Percentiles rank a stretch among this genome's conserved stretches.
phyloP scores from a whole-genome alignment of 306 rosid species.

The Hippophae tibetana region DNA sequence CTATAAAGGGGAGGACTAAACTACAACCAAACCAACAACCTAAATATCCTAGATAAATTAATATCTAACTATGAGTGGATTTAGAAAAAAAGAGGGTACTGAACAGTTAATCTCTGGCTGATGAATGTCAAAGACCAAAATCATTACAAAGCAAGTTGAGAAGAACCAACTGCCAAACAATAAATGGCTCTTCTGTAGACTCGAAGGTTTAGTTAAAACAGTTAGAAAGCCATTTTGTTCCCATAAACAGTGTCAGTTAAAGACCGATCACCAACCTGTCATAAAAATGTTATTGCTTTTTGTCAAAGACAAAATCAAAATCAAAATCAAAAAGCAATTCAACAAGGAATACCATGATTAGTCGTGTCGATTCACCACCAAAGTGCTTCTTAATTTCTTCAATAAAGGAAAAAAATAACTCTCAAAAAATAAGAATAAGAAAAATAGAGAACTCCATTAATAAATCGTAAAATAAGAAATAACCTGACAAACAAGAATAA shows the following conservation, averaged over 20 bases:
- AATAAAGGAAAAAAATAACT: background rate
- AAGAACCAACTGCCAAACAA: constrained; percentile 64
- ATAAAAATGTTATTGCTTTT: constrained; percentile 11
- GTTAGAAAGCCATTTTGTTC: constrained; percentile 75
- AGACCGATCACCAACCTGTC: constrained; percentile 93
- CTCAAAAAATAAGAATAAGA: too few relatives aligned
- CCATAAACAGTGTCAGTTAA: constrained; percentile 86
- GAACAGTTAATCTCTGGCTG: background rate
- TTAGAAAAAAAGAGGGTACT: background rate
- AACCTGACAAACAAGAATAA: too few relatives aligned
- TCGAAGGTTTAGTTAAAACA: constrained; percentile 75
- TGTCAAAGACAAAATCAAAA: constrained; percentile 16
- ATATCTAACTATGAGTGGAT: too few relatives aligned
- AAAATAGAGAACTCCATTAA: too few relatives aligned
- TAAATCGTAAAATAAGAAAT: too few relatives aligned
- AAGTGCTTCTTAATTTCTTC: constrained; percentile 95
- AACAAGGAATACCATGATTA: constrained; percentile 59
- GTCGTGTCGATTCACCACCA: constrained; percentile 56
- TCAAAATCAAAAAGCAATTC: constrained; percentile 9
- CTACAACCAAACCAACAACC: too few relatives aligned
- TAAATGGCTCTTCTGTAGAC: constrained; percentile 72
- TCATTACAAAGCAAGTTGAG: constrained; percentile 5
- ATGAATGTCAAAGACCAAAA: constrained; percentile 3
- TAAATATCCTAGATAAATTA: too few relatives aligned
- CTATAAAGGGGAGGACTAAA: too few relatives aligned